Evolutionary conservation across 2,329 filamentous ascomycete genomes (phyloP).

Genomic region (Tolypocladium sp.): DNA sequence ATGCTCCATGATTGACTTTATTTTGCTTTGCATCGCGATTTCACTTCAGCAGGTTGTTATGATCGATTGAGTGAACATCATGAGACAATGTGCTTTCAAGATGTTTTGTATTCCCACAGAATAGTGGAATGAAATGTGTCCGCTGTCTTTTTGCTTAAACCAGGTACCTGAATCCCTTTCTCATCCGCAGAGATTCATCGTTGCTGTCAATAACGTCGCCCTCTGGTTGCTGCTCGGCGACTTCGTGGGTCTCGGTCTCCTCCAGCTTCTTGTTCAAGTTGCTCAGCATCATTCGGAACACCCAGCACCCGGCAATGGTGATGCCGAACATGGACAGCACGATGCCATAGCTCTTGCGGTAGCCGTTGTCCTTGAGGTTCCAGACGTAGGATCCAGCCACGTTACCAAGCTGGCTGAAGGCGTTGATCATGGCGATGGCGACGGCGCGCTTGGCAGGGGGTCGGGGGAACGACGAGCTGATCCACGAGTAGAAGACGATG

Average conservation of each 20-base stretch:
- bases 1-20: background rate
- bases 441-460: conserved; percentile 53
- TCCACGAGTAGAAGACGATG: conserved; percentile 51
- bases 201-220: conserved; percentile 29
- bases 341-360: conserved; percentile 55
- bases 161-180: conserved; percentile 38
- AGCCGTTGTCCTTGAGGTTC: conserved; percentile 49
- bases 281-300: conserved; percentile 36
- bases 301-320: conserved; percentile 42
- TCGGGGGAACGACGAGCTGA: conserved; percentile 46
- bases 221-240: conserved; percentile 29
- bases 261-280: conserved; percentile 39
- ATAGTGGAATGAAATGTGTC: background rate
- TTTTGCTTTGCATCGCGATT: background rate
- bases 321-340: conserved; percentile 56
- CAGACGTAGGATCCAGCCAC: conserved; percentile 56
- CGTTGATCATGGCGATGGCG: conserved; percentile 52
- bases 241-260: conserved; percentile 27
- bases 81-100: background rate
- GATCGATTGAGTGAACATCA: background rate
- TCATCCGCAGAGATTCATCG: conserved; percentile 35
- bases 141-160: conserved; percentile 17
- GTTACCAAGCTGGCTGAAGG: conserved; percentile 47
- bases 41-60: background rate
- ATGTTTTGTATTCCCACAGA: background rate